Base-by-base conservation (phyloP, 2,329 filamentous ascomycete species). In the Rhinocladiella mackenziei region DNA sequence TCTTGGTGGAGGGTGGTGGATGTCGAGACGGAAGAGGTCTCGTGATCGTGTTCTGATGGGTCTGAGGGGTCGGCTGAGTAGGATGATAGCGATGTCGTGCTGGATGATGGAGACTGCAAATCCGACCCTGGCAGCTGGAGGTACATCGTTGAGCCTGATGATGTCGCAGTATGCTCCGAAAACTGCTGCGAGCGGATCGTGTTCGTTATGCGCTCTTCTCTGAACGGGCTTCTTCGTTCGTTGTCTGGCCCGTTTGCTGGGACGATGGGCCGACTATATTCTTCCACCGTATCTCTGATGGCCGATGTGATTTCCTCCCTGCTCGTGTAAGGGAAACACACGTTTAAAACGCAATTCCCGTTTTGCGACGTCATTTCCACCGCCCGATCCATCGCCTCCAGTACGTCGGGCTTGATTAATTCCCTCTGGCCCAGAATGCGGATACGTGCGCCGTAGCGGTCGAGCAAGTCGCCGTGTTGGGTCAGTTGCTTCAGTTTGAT, bases 251-350 rank as follows among this genome's bases (percentile, higher is more conserved):
- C 46, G 13, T 70, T 61, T 4, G 77, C 75, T 10, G 75, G 74
- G 13, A n/a, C n/a, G n/a, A 85, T 73, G 4, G 88, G 85, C 39
- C 78, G 81, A 48, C 85, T 86, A 65, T 88, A 97, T 48, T 95
- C 86, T 45, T 85, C 75, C 6, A 98, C 89, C 0, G 91, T 96
- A 30, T 83, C 80, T 52, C 86, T 83, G 55, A 98, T 86, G 4
- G 91, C 87, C 2, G 85, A 81, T 0, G 91, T 94, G 55, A 98
- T 97, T 63, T 98, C 92, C 60, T 95, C 89, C 53, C 92, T 79
- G 3, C 89, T 94, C 0, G 92, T 97, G 62, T 98, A 98, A 0
- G 92, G 92, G 60, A 97, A 97, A 71, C 92, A 98, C 52, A 98
- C 89, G 62, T 98, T 98, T 39, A 98, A 72, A 20, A 84, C 75